phyloP scores from a whole-genome alignment of 228 moss, liverwort and hornwort genomes.

The Sphagnum fallax region DNA sequence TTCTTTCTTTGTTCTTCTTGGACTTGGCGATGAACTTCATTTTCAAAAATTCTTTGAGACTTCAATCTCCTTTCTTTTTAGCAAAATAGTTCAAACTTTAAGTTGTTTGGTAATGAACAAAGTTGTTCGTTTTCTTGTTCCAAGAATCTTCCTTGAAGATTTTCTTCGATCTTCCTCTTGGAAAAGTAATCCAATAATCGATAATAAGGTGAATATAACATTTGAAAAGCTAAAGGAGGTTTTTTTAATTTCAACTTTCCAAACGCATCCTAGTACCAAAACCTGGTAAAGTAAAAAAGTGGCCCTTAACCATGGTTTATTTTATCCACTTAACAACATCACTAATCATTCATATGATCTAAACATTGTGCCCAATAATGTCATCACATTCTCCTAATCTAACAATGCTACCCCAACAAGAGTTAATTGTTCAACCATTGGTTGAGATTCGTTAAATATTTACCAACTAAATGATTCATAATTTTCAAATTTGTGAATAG shows the following conservation, averaged over 20 bases:
- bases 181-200: conserved; percentile 1
- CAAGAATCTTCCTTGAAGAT: no score
- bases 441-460: background rate
- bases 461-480: conserved; percentile 1
- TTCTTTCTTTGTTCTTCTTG: no score
- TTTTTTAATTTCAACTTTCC: no score
- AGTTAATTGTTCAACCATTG: no score
- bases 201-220: background rate
- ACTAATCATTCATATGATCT: conserved; percentile 5
- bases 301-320: no score
- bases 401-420: background rate
- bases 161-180: background rate
- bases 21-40: no score
- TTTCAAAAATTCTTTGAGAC: background rate
- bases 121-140: no score
- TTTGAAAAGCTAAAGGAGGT: no score
- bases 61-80: background rate
- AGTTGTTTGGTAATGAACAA: no score
- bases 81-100: background rate
- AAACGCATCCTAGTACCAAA: no score
- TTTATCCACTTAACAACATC: conserved; percentile 4
- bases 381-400: conserved; percentile 3
- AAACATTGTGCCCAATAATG: conserved; percentile 2
- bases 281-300: no score
- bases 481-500: background rate